Evolutionary conservation across 148 eudicot genomes (phyloP), one percentile per base, ranked within the genome.

Genomic region (Tetragonia tetragonoides): DNA sequence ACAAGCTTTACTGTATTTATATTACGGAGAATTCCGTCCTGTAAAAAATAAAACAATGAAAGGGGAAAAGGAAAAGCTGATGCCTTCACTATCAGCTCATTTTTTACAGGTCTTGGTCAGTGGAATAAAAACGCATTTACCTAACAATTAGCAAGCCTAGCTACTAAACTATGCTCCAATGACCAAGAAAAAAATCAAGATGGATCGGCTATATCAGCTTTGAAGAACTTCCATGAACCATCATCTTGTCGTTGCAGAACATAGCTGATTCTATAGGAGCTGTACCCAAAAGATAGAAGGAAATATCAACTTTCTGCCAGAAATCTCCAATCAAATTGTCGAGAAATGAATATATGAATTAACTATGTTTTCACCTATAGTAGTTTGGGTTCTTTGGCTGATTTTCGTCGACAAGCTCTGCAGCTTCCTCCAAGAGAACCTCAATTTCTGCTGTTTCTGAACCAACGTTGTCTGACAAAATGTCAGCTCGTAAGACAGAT

Each of bases 381-480:
- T 95, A 95, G 81, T 89, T 93, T 44, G 99, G 97, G 77, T 95
- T 91, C 83, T 93, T 93, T 73, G 72, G 88, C 83, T 84, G 90
- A 83, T 92, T 86, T 70, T 86, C 94, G 79, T 88, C 97, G 68
- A 95, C 97, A 66, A 95, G 95, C 85, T 95, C 99, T 75, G 99
- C 99, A 76, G 99, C 99, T 83, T 95, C 99, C 86, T 95, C 97
- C 76, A 95, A 70, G 56, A 89, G 84, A 68, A 88, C 92, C 72
- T 93, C 97, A 78, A 95, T 86, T 82, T 93, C 93, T 44, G 97
- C 99, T 77, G 84, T 86, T 70, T 91, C 97, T 9, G 83, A 67
- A 16, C 96, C 92, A 41, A 78, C 54, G 66, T 72, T 86, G 83
- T 91, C 90, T 28, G 81, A 86, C 37, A 87, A 78, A 72, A 91